Percentiles rank a stretch among this genome's conserved stretches.
phyloP scores from a whole-genome alignment of 768 basidiomycete species.

The Trametopsis cervina region DNA sequence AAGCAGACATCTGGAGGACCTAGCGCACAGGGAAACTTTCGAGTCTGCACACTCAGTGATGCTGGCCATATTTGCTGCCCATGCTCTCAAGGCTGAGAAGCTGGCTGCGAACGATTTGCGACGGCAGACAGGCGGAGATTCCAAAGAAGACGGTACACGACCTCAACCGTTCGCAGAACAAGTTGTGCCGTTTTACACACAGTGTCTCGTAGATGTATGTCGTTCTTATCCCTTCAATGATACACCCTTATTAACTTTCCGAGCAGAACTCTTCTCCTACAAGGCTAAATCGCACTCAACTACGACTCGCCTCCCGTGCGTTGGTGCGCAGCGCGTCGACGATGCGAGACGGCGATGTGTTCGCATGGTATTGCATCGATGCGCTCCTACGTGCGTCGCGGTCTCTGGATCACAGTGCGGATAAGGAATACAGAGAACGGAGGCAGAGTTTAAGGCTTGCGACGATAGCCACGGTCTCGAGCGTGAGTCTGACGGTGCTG shows the following conservation, averaged over 20 bases:
- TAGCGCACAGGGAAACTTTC: slow-evolving; percentile 64
- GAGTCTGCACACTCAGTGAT: slow-evolving; percentile 85
- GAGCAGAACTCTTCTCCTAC: slow-evolving; percentile 64
- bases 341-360: slow-evolving; percentile 25
- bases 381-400: slow-evolving; percentile 44
- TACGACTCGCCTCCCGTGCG: slow-evolving; percentile 69
- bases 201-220: slow-evolving; percentile 63
- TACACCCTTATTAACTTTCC: background rate
- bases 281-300: slow-evolving; percentile 54
- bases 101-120: slow-evolving; percentile 1
- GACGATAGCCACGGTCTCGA: slow-evolving; percentile 58
- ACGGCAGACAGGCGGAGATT: no score
- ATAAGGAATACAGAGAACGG: slow-evolving; percentile 16
- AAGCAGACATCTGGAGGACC: slow-evolving; percentile 51
- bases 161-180: slow-evolving; percentile 36
- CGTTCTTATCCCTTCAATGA: background rate
- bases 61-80: slow-evolving; percentile 62
- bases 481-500: slow-evolving; percentile 52
- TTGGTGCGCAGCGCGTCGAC: slow-evolving; percentile 54
- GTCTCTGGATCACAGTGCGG: no score
- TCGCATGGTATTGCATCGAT: slow-evolving; percentile 68
- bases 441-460: slow-evolving; percentile 55
- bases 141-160: slow-evolving; percentile 8
- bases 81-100: slow-evolving; percentile 35
- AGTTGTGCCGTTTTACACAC: slow-evolving; percentile 69